These are phyloP conservation scores for Blastobotrys elegans DNA, from an alignment of 1,139 yeast species.

Conservation along the genomic window DNA sequence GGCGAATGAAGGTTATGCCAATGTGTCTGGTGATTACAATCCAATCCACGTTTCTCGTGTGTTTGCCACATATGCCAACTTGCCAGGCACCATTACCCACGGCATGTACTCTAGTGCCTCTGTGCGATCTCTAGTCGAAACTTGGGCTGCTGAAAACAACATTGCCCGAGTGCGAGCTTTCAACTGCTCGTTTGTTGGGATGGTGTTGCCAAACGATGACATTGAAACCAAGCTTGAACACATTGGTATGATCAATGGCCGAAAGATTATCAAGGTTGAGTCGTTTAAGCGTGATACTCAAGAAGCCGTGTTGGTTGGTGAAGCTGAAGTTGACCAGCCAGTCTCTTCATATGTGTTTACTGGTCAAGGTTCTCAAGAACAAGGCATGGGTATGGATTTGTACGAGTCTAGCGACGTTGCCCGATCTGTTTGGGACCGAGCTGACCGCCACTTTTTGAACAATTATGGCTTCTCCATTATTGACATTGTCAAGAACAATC, in stretches of 20 bases:
- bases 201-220: constrained; percentile 95
- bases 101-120: constrained; percentile 99
- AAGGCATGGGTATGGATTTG: constrained; percentile 99
- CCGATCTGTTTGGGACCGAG: constrained; percentile 94
- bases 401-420: constrained; percentile 91
- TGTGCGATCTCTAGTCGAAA: constrained; percentile 90
- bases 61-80: constrained; percentile 84
- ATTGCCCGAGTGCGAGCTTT: constrained; percentile 95
- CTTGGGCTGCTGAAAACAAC: constrained; percentile 97
- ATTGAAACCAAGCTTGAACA: constrained; percentile 88
- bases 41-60: constrained; percentile 97
- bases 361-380: constrained; percentile 99
- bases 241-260: constrained; percentile 98
- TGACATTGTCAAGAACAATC: constrained; percentile 93
- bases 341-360: constrained; percentile 94
- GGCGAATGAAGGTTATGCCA: constrained; percentile 92
- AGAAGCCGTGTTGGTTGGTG: constrained; percentile 76
- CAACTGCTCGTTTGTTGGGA: constrained; percentile 85
- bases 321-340: constrained; percentile 98
- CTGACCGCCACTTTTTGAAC: constrained; percentile 85
- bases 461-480: constrained; percentile 96
- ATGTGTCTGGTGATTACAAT: constrained; percentile 96
- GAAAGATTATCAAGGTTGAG: constrained; percentile 92
- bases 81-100: constrained; percentile 97
- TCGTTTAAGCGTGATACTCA: constrained; percentile 73